Base-by-base conservation (phyloP, 148 eudicot genomes). In the Rheum nobile region DNA sequence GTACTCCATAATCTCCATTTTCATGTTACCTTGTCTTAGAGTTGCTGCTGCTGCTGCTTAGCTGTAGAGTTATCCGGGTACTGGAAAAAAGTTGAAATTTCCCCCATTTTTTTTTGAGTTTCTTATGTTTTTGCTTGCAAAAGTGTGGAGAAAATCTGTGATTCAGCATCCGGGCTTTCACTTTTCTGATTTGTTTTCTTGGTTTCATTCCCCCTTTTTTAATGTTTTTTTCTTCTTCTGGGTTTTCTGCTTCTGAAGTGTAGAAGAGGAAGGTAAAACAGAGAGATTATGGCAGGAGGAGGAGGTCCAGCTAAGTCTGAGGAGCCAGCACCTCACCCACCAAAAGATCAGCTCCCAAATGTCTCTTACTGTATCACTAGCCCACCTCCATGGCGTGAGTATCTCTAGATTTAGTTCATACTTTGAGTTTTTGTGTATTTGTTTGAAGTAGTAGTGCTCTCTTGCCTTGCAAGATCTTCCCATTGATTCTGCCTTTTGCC, bases 321-420 rank as follows among this genome's bases (percentile, higher is more conserved):
- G 46, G 98, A 93, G 67, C 97, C 97, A 59, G 73, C 85, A 21
- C 91, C 97, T 41, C 98, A 91, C 74, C 97, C 90, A 67, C 95
- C 98, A 9, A 93, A 91, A 76, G 98, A 93, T 80, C 98, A 93
- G 81, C 87, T 91, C 31, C 97, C 92, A 10, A 79, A 85, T 83
- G 97, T 93, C 69, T 84, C 91, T 67, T 93, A 82, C 75, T 93
- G 98, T 79, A 91, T 93, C 75, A 89, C 93, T 1, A 93, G 98
- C 77, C 98, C 98, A 52, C 98, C 98, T 8, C 98, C 97, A 76
- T 93, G 98, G 98, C 97, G 98, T 93, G 54, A 85, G 97, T 88
- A 34, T 82, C 75, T 77, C 19, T 71, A 24, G 70, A 65, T 65
- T 65, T 8, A 34, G 39, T 65, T 65, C 70, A 32, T 65, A 65